phyloP scores from a whole-genome alignment of 164 flowering plant species.

The Hamamelis virginiana region DNA sequence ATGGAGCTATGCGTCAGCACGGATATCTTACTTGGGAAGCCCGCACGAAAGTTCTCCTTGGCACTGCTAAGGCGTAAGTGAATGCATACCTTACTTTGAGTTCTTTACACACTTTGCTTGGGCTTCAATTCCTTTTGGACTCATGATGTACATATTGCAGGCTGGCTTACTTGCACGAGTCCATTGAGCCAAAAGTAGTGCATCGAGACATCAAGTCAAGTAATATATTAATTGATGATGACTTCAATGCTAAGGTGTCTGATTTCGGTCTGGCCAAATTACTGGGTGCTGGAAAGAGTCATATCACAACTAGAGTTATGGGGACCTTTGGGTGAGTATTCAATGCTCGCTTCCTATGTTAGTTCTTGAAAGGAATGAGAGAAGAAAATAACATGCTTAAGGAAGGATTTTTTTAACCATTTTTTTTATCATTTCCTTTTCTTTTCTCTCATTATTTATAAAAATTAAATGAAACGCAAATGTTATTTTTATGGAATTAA shows the following conservation, averaged over 20 bases:
- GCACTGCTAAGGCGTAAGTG: slow-evolving; percentile 92
- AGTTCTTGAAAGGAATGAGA: too few species aligned
- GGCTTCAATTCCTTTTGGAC: neutral
- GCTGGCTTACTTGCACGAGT: slow-evolving; percentile 88
- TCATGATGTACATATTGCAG: slow-evolving; percentile 36
- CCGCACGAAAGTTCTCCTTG: slow-evolving; percentile 76
- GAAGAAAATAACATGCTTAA: too few species aligned
- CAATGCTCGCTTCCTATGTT: neutral
- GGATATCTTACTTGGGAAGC: slow-evolving; percentile 94
- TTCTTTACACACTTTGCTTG: neutral
- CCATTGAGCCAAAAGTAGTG: slow-evolving; percentile 89
- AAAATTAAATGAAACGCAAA: too few species aligned
- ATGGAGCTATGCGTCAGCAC: slow-evolving; percentile 73
- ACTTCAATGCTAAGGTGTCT: slow-evolving; percentile 81
- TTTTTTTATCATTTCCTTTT: neutral
- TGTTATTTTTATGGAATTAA: neutral
- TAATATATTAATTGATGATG: slow-evolving; percentile 83
- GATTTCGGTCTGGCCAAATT: slow-evolving; percentile 93
- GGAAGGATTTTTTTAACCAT: neutral
- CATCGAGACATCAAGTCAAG: slow-evolving; percentile 92
- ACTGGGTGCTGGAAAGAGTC: slow-evolving; percentile 85
- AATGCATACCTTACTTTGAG: neutral
- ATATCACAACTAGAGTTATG: slow-evolving; percentile 89
- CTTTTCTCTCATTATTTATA: neutral
- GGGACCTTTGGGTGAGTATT: slow-evolving; percentile 89